phyloP scores from a whole-genome alignment of 2,329 filamentous ascomycete species.

The Fusarium abutilonis region DNA sequence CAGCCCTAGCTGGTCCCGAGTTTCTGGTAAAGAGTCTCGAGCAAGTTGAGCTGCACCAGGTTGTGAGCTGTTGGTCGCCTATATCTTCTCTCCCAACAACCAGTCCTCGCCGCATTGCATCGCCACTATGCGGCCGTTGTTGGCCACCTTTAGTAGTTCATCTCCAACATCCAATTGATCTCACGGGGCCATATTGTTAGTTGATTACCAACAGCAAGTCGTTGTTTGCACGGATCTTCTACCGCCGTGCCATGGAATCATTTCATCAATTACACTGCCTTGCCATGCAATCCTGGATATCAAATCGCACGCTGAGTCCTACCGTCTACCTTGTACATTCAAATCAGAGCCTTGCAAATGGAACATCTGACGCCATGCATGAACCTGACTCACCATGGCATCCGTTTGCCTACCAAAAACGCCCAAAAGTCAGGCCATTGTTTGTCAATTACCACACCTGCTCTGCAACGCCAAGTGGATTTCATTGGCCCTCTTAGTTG shows the following conservation, averaged over 20 bases:
- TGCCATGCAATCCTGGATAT: slow-evolving; percentile 30
- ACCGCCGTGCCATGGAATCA: neutral
- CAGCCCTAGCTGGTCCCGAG: slow-evolving; percentile 10
- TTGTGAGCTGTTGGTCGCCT: slow-evolving; percentile 5
- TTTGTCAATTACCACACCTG: slow-evolving; percentile 6
- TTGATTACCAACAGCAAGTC: neutral
- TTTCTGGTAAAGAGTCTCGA: slow-evolving; percentile 6
- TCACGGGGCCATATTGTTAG: neutral
- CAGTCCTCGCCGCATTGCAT: neutral
- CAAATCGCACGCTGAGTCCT: slow-evolving; percentile 33
- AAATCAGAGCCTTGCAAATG: slow-evolving; percentile 30
- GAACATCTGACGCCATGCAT: slow-evolving; percentile 23
- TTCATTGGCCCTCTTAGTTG: slow-evolving; percentile 1
- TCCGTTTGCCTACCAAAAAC: slow-evolving; percentile 18
- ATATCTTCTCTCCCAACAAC: neutral
- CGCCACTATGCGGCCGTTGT: slow-evolving; percentile 9
- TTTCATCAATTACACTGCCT: slow-evolving; percentile 34
- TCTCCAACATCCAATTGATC: neutral
- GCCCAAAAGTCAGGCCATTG: slow-evolving; percentile 20
- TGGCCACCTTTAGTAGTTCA: neutral
- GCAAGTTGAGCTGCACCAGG: slow-evolving; percentile 15
- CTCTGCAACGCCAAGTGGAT: slow-evolving; percentile 2
- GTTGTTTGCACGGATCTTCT: neutral
- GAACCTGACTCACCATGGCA: slow-evolving; percentile 11
- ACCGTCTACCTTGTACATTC: slow-evolving; percentile 37